These are phyloP conservation scores for Kwoniella newhampshirensis DNA, from an alignment of 768 basidiomycete species.

Conservation along the genomic window DNA sequence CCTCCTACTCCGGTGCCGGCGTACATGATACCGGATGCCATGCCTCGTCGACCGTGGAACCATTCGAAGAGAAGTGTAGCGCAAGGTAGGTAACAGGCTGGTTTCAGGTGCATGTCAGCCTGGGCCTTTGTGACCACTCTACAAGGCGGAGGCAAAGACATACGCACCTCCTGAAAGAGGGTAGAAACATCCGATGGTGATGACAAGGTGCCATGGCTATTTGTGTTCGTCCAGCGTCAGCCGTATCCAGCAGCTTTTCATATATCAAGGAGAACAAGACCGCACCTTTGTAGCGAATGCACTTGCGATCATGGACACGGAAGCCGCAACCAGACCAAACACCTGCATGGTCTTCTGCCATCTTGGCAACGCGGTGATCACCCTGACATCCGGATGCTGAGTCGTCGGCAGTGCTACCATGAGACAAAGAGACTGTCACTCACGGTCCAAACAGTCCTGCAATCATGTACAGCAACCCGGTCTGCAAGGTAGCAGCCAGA, in stretches of 20 bases:
- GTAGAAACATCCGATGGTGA: conserved; percentile 43
- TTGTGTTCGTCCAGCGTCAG: too few relatives aligned
- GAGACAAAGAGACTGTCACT: conserved; percentile 10
- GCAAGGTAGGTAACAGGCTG: conserved; percentile 40
- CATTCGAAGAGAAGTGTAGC: conserved; percentile 46
- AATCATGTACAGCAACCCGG: conserved; percentile 42
- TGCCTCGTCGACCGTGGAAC: conserved; percentile 41
- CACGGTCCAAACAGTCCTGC: conserved; percentile 40
- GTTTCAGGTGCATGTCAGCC: background rate
- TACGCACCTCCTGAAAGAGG: conserved; percentile 32
- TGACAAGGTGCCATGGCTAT: conserved; percentile 48
- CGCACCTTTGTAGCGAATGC: conserved; percentile 41
- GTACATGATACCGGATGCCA: conserved; percentile 46
- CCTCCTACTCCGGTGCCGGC: conserved; percentile 45
- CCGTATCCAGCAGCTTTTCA: too few relatives aligned
- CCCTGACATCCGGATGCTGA: background rate
- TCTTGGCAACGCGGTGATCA: conserved; percentile 33
- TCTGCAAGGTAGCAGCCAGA: conserved; percentile 44
- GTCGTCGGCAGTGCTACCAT: background rate
- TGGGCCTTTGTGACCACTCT: background rate
- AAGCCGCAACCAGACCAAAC: conserved; percentile 28
- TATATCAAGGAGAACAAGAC: background rate
- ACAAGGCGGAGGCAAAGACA: background rate
- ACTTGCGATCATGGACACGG: conserved; percentile 26
- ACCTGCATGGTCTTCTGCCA: conserved; percentile 22